phyloP scores from a whole-genome alignment of 2,329 filamentous ascomycete genomes.

The Leptographium lundbergii region DNA sequence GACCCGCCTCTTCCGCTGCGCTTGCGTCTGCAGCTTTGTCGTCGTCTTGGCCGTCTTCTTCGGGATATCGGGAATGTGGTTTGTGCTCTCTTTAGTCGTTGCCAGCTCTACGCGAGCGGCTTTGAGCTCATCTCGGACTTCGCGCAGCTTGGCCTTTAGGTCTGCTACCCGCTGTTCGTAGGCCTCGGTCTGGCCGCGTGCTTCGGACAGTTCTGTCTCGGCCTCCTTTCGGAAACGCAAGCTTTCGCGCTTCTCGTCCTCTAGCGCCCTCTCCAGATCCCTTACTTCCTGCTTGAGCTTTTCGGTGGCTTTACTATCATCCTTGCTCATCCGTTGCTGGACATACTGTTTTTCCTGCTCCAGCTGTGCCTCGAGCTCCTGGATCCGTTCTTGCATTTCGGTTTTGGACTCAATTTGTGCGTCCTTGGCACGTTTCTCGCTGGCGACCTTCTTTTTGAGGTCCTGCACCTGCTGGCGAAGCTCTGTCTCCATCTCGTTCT shows the following conservation, averaged over 20 bases:
- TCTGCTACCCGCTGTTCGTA: constrained; percentile 60
- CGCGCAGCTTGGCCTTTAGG: constrained; percentile 55
- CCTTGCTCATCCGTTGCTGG: constrained; percentile 1
- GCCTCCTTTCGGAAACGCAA: constrained; percentile 31
- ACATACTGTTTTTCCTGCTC: constrained; percentile 10
- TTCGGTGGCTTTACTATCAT: neutral
- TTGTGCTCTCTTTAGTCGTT: constrained; percentile 23
- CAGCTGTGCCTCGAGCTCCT: constrained; percentile 14
- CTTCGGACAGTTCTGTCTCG: constrained; percentile 45
- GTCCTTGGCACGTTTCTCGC: constrained; percentile 19
- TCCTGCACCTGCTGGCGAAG: constrained; percentile 19
- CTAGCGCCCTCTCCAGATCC: constrained; percentile 22
- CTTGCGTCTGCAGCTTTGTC: constrained; percentile 15
- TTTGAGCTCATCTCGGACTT: constrained; percentile 61
- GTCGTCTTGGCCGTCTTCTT: constrained; percentile 16
- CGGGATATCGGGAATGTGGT: constrained; percentile 13
- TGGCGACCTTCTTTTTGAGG: constrained; percentile 28
- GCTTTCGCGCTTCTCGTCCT: constrained; percentile 30
- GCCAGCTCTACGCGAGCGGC: constrained; percentile 35
- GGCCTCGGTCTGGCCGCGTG: constrained; percentile 47
- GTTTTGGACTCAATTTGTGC: constrained; percentile 20
- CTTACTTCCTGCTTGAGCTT: constrained; percentile 19
- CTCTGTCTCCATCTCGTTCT: constrained; percentile 18
- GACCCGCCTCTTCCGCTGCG: constrained; percentile 30
- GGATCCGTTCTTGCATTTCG: constrained; percentile 12